Evolutionary conservation across 441 rosid genomes (phyloP), one percentile per base, ranked within the genome.

Genomic region (Gossypium trilobum): DNA sequence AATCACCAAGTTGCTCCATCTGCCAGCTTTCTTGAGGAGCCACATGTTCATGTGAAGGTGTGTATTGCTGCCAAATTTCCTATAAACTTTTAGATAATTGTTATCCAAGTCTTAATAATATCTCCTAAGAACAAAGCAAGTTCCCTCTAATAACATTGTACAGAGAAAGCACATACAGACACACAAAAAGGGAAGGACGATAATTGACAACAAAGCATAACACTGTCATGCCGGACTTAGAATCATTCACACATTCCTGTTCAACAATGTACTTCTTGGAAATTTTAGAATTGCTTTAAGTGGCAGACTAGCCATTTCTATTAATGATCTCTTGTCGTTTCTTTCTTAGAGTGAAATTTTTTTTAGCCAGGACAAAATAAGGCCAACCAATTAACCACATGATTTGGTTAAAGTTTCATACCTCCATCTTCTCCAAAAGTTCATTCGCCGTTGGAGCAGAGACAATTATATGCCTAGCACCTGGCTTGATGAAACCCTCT

Each of bases 341-440:
- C 46, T 23, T 27, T 68, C 36, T 64, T 25, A 5, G 3, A 22
- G 56, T 23, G 17, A 22, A 73, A 7, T 20, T 20, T 63, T 19
- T 62, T 63, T 52, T 5, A 39, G 11, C 1, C 25, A 8, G 22
- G 69, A 7, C 3, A 27, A 48, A 8, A 14, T 13, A 13, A 62
- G 14, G 54, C 4, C 23, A 52, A 60, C 0, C 22, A 29, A 55
- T 10, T 29, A 46, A 44, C 55, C 0, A 2, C 31, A 1, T 22
- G 10, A 6, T 0, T 25, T 20, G 20, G 13, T 20, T 27, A 61
- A 50, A 59, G 73, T 22, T 31, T 75, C 77, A 27, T 86, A 90
- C 97, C 97, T 92, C 99, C 97, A 94, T 87, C 78, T 92, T 90
- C 67, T 82, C 89, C 87, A 94, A 2, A 52, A 94, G 97, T 80